phyloP scores from a whole-genome alignment of 352 stramenopile genomes.

The Phytophthora pinifolia region DNA sequence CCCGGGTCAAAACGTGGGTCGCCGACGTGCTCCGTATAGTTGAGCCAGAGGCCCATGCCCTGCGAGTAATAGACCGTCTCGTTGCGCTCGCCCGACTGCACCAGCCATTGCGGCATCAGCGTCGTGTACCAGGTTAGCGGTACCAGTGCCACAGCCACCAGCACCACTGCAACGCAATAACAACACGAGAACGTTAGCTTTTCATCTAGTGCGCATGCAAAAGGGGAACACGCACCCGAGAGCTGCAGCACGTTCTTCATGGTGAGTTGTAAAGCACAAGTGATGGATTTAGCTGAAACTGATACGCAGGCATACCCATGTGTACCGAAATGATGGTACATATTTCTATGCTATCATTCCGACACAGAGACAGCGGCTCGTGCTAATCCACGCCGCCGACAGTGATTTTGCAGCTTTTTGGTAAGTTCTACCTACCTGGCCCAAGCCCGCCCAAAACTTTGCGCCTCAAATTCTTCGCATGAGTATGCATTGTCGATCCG shows the following conservation, averaged over 20 bases:
- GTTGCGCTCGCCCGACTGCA: slow-evolving; percentile 56
- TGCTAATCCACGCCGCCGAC: no score
- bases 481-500: no score
- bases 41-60: slow-evolving; percentile 79
- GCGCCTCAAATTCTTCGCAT: no score
- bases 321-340: no score
- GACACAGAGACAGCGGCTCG: no score
- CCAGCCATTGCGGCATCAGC: slow-evolving; percentile 67
- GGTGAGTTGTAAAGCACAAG: not conserved
- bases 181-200: not conserved
- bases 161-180: slow-evolving; percentile 47
- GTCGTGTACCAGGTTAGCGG: slow-evolving; percentile 69
- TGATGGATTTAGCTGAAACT: slow-evolving; percentile 12
- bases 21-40: slow-evolving; percentile 79
- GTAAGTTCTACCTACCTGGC: no score
- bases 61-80: slow-evolving; percentile 68
- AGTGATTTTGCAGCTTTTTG: no score
- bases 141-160: slow-evolving; percentile 48
- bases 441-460: no score
- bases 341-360: no score
- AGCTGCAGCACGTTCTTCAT: slow-evolving; percentile 53
- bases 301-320: not conserved
- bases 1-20: slow-evolving; percentile 64
- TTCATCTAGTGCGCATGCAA: not conserved
- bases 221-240: slow-evolving; percentile 29